Base-by-base conservation (phyloP, 2,329 filamentous ascomycete genomes). In the Trichoderma afroharzianum region DNA sequence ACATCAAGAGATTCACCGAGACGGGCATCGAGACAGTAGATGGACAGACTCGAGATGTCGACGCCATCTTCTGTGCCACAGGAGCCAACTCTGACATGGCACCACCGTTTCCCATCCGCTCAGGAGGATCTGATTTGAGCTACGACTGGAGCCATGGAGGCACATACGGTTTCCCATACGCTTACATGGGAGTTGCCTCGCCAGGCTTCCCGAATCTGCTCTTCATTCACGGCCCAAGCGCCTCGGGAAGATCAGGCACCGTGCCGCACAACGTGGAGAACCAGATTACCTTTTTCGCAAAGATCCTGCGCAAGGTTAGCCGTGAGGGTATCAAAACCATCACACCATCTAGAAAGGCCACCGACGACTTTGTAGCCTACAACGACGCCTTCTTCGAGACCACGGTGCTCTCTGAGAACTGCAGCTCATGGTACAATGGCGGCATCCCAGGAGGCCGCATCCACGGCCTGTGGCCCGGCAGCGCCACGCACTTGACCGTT, bases 391-490 rank as follows among this genome's bases (percentile, higher is more conserved):
- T 88, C 77, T 89, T 88, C 75, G 78, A 81, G 0, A 84, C 79
- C 26, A 89, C 87, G 0, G 87, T 89, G 2, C 79, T 91, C 70
- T 84, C 85, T 0, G 88, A 91, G 67, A 87, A 88, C 70, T 93
- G 91, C 78, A 89, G 87, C 53, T 91, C 88, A 0, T 93, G 92
- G 92, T 92, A 91, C 72, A 93, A 93, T 72, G 89, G 91, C 14
- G 89, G 88, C 0, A 81, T 81, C 6, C 86, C 90, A 0, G 91
- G 90, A 0, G 86, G 84, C 0, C 82, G 90, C 4, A 89, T 93
- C 28, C 89, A 92, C 73, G 91, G 90, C 0, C 77, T 92, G 7
- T 94, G 91, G 87, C 92, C 91, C 0, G 91, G 91, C 0, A 91
- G 88, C 74, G 90, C 90, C 1, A 83, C 86, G 0, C 89, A 92